Base-by-base conservation (phyloP, 2,329 filamentous ascomycete species). In the Tolypocladium guangdongense region DNA sequence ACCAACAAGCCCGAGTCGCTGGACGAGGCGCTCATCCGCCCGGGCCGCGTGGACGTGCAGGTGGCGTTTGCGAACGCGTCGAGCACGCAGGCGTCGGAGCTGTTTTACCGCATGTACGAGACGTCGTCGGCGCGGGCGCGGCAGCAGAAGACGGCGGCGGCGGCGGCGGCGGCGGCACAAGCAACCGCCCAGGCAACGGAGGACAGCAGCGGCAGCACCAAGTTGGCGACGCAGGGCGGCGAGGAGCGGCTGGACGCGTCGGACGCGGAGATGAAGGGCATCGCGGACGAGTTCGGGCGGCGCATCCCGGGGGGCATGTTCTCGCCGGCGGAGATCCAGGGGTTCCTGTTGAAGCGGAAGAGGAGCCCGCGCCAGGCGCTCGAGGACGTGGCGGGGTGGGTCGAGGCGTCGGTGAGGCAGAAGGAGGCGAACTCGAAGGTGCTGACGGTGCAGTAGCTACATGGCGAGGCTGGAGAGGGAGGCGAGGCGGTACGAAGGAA, bases 1-100 rank as follows among this genome's bases (percentile, higher is more conserved):
- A 90, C 86, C 35, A 93, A 92, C 68, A 79, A 82, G 55, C 84
- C 85, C 3, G 83, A 91, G 60, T 76, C 80, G 16, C 78, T 92
- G 0, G 87, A 91, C 63, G 78, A 83, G 47, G 87, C 87, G 0
- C 76, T 93, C 7, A 83, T 90, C 50, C 77, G 87, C 0, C 86
- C 88, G 0, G 87, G 87, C 1, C 76, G 86, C 1, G 83, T 91
- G 4, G 87, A 91, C 57, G 71, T 86, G 41, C 81, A 86, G 60
- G 80, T 90, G 1, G 73, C 73, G 12, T 87, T 90, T 66, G 75
- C 71, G 24, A 78, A 80, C 56, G 80, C 82, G 1, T 80, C 76
- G 2, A 69, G 70, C 35, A 59, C 66, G 10, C 81, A 84, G 62
- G 77, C 79, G 2, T 66, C 66, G 35, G 80, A 84, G 64, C 70